Conservation (phyloP, 129 eudicot species). For the Tagetes erecta region DNA sequence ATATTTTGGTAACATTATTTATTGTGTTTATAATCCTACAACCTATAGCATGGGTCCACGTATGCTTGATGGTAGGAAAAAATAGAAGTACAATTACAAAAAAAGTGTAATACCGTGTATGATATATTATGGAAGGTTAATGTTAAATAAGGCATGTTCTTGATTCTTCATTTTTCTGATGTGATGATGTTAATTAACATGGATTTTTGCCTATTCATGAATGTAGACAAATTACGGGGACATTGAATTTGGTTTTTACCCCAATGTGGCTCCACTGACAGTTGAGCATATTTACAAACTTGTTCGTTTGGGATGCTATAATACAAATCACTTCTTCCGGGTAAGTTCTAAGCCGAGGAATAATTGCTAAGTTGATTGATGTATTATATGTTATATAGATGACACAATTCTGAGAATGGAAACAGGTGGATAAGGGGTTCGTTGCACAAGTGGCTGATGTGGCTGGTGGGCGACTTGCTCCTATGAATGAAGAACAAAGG, state of each 20-base stretch:
- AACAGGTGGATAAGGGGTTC: constrained; percentile 95
- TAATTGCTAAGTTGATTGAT: not conserved
- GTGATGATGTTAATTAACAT: constrained; percentile 2
- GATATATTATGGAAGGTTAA: not conserved
- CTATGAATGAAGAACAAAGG: constrained; percentile 89
- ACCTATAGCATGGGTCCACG: not conserved
- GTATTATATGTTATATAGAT: constrained; percentile 17
- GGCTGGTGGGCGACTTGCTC: constrained; percentile 81
- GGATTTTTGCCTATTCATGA: not conserved
- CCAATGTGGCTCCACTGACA: constrained; percentile 84
- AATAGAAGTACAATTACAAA: not conserved
- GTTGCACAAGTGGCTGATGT: constrained; percentile 99
- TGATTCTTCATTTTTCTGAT: not conserved
- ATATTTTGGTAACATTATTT: not conserved
- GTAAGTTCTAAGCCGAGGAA: constrained; percentile 38
- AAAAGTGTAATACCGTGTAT: not conserved
- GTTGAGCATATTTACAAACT: constrained; percentile 97
- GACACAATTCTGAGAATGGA: constrained; percentile 4
- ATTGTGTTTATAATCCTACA: not conserved
- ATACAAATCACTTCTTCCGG: constrained; percentile 97
- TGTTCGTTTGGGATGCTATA: constrained; percentile 92
- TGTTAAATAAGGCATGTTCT: not conserved
- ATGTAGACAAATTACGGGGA: constrained; percentile 93
- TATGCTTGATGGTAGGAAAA: not conserved
- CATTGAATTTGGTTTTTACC: constrained; percentile 97